Base-by-base conservation (phyloP, 768 basidiomycete genomes). In the Lentinula sp. region DNA sequence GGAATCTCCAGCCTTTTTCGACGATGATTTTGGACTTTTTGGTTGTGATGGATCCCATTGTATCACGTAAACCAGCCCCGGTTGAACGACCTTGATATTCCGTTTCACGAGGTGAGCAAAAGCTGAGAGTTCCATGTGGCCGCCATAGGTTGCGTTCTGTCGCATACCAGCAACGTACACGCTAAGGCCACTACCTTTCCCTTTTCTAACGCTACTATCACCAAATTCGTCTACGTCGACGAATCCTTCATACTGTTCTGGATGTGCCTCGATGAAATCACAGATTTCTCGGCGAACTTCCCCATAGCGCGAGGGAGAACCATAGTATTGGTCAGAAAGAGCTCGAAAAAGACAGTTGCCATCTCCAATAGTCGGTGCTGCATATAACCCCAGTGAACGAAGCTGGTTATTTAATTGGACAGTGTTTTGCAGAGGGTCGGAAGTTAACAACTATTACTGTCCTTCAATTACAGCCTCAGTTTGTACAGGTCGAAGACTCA, bases 271-370 rank as follows among this genome's bases (percentile, higher is more conserved):
- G 59, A 95, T 88, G 85, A 89, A 93, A 68, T 91, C 86, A 72
- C 92, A 95, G 45, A 95, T 86, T 40, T 90, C 84, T 64, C 80
- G 73, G 51, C 94, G 80, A 23, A 95, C 79, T 61, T 83, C 80
- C 40, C 78, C 72, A 65, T 96, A 93, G 57, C 80, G 76, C 11
- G 84, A 80, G 11, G 87, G 84, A 2, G 88, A 80, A 62, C 94
- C 94, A 65, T 88, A 85, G 16, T 93, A 78, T 71, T 96, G 94
- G 74, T 96, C 94, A 50, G 88, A 87, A 59, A 95, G 80, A 0
- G 94, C 92, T 50, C 93, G 87, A 74, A 95, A 97, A 64, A 97
- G 84, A 73, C 94, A 97, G 75, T 95, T 96, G 51, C 95, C 94
- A 72, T 96, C 91, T 55, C 92, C 93, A 46, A 92, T 73, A 16